Evolutionary conservation across 2,329 filamentous ascomycete species (phyloP), one percentile per base, ranked within the genome.

Genomic region (Pyricularia sp.): DNA sequence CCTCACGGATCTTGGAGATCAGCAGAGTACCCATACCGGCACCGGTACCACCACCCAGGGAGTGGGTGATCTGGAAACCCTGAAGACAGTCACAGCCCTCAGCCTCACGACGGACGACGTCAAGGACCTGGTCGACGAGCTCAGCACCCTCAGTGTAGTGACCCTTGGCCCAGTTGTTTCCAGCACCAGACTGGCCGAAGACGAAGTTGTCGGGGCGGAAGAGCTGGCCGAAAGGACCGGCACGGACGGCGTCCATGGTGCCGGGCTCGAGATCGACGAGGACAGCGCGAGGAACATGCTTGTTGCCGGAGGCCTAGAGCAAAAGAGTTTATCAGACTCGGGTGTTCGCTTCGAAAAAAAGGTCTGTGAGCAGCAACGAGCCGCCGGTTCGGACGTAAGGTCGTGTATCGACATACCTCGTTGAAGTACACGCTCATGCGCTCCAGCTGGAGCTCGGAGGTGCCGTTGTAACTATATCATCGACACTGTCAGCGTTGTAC

Each of bases 151-250:
- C 95, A 74, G 95, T 99, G 89, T 99, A 99, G 83, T 99, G 95
- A 85, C 95, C 95, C 91, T 98, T 99, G 83, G 95, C 95, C 95
- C 95, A 99, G 90, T 98, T 98, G 93, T 99, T 99, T 85, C 95
- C 95, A 82, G 95, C 95, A 88, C 95, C 94, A 77, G 95, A 98
- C 87, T 98, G 95, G 77, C 95, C 95, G 83, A 98, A 98, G 80
- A 98, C 93, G 85, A 98, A 98, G 91, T 98, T 99, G 87, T 99
- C 95, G 81, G 95, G 95, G 74, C 95, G 94, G 93, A 99, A 98
- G 76, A 99, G 93, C 86, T 97, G 92, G 77, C 95, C 95, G 81
- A 98, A 98, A 75, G 95, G 95, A 82, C 95, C 94, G 77, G 94
- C 92, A 81, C 94, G 94, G 85, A 99, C 94, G 76, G 95, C 95